Evolutionary conservation across 2,329 filamentous ascomycete genomes (phyloP).

Genomic region (Penicillium expansum): DNA sequence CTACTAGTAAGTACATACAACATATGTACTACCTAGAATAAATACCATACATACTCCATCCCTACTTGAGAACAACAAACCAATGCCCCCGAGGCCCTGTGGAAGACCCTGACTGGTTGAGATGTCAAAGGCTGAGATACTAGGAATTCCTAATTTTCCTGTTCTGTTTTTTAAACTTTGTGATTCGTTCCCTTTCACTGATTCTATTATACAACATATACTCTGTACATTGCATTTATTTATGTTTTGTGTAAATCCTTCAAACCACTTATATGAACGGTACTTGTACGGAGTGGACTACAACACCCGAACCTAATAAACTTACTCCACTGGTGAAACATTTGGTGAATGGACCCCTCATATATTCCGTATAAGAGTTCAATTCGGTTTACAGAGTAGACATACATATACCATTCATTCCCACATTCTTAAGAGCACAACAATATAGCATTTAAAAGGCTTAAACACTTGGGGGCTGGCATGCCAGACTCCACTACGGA

Average conservation of each 20-base stretch:
- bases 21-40: too few species aligned
- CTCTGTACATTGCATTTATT: background rate
- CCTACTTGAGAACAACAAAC: background rate
- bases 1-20: too few species aligned
- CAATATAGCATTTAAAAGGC: background rate
- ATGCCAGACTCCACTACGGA: background rate
- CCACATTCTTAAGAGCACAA: constrained; percentile 15
- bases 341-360: constrained; percentile 3
- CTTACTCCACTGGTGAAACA: constrained; percentile 19
- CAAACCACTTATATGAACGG: background rate
- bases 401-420: constrained; percentile 11
- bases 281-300: background rate
- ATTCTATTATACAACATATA: background rate
- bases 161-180: background rate
- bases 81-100: background rate
- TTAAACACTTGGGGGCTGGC: background rate
- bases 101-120: background rate
- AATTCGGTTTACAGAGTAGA: background rate
- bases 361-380: background rate
- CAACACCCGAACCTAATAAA: constrained; percentile 20
- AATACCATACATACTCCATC: constrained; percentile 1
- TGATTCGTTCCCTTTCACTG: background rate
- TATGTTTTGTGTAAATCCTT: constrained; percentile 5
- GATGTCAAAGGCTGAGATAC: background rate
- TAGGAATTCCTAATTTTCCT: background rate